Base-by-base conservation (phyloP, 2,329 filamentous ascomycete species). In the Microdochium trichocladiopsis region DNA sequence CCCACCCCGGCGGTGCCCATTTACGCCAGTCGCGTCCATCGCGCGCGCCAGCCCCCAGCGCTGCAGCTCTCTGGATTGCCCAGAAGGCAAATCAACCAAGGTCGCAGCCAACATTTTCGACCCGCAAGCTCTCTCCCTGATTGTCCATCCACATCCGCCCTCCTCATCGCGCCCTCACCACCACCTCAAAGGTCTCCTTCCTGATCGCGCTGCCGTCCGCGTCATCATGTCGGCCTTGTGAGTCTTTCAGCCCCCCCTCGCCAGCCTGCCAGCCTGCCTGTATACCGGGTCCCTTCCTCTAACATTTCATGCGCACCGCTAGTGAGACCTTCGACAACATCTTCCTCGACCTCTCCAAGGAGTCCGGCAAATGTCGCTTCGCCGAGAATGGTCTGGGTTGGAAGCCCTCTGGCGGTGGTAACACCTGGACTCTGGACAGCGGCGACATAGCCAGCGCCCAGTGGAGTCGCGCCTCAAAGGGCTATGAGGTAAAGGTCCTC, bases 261-360 rank as follows among this genome's bases (percentile, higher is more conserved):
- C 37, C 37, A 18, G 8, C 11, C 47, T 47, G 50, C 21, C 24
- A 55, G 53, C 53, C 25, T 48, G 3, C 25, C 48, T 11, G n/a
- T n/a, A n/a, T 47, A 22, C 33, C n/a, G 21, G 16, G 25, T 4
- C 23, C n/a, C 51, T 52, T 14, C 24, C 11, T 18, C 47, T 25
- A 51, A 51, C 56, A 59, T 52, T 61, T 18, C 36, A 14, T 21
- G 21, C 48, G 24, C 36, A n/a, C 18, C 18, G 43, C 48, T 55
- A 86, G 82, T 61, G 94, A 99, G 83, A 94, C 87, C 67, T 99
- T 99, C 73, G 93, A 97, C 68, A 91, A 90, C 72, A 96, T 97
- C 74, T 92, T 94, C 72, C 84, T 99, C 63, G 93, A 99, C 69
- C 82, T 99, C 55, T 96, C 92, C 63, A 94, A 91, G 71, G 87